A percentile compares a stretch with the other conserved stretches of the same genome.
These are phyloP conservation scores for Colletotrichum karsti DNA, from an alignment of 2,329 filamentous ascomycete genomes.

Conservation along the genomic window DNA sequence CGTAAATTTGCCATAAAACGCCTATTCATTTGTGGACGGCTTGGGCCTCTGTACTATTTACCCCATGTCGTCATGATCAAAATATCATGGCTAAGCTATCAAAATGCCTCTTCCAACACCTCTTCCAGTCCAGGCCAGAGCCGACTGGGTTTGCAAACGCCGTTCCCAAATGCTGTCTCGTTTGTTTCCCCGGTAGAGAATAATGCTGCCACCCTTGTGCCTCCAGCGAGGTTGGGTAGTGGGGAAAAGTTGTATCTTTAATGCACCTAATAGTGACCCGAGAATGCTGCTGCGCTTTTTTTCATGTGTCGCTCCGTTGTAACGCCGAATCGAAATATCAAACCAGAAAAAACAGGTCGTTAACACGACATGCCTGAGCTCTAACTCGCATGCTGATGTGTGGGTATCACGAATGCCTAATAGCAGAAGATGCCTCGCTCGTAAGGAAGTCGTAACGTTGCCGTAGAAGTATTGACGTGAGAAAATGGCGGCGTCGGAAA, in stretches of 20 bases:
- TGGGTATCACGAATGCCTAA: slow-evolving; percentile 34
- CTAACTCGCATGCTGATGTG: slow-evolving; percentile 10
- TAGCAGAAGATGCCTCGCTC: slow-evolving; percentile 30
- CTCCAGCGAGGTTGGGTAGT: slow-evolving; percentile 7
- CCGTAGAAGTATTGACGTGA: neutral
- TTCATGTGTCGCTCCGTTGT: neutral
- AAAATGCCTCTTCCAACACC: neutral
- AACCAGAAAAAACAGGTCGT: neutral
- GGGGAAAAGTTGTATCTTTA: neutral
- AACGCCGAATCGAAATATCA: neutral
- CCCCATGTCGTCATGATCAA: slow-evolving; percentile 7
- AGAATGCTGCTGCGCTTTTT: neutral
- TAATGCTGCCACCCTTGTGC: neutral
- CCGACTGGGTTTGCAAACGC: slow-evolving; percentile 1
- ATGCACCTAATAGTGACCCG: slow-evolving; percentile 25
- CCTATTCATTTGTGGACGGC: neutral
- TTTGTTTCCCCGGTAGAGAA: neutral
- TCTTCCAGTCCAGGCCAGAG: neutral
- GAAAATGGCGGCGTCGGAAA: neutral
- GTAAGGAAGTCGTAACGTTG: neutral
- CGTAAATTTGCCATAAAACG: neutral
- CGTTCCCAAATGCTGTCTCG: neutral
- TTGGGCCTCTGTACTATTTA: neutral
- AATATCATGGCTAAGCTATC: neutral
- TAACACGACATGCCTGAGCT: neutral